These are phyloP conservation scores for Atractiella rhizophila DNA, from an alignment of 768 basidiomycete species.

Conservation along the genomic window DNA sequence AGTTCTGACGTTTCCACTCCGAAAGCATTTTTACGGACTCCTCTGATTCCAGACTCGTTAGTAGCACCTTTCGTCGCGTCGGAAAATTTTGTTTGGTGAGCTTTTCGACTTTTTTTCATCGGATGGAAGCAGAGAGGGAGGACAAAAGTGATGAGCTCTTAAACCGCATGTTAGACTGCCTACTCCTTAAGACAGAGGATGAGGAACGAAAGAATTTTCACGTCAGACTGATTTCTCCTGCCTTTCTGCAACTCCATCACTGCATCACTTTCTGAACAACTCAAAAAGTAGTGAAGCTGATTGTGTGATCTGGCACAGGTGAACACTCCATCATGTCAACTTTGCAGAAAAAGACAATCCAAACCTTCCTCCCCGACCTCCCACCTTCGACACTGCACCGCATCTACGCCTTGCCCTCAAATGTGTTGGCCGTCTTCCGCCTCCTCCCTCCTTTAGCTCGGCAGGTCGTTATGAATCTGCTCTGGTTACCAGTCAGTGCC, in stretches of 20 bases:
- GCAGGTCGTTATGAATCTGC: slow-evolving; percentile 60
- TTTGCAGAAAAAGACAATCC: not conserved
- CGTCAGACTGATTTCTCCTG: slow-evolving; percentile 10
- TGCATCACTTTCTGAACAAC: not conserved
- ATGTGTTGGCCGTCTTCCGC: slow-evolving; percentile 71
- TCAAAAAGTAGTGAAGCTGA: not conserved
- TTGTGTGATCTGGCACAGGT: not conserved
- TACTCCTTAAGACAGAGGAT: not conserved
- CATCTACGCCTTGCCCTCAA: slow-evolving; percentile 60
- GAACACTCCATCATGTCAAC: not conserved
- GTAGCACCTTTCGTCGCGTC: no score
- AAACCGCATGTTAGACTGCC: slow-evolving; percentile 14
- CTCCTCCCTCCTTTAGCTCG: slow-evolving; percentile 52
- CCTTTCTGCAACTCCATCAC: not conserved
- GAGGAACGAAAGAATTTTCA: slow-evolving; percentile 2
- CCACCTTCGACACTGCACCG: slow-evolving; percentile 50
- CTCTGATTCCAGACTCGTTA: no score
- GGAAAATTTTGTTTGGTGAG: no score
- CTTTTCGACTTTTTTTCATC: no score
- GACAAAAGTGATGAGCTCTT: no score
- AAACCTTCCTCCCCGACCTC: slow-evolving; percentile 48
- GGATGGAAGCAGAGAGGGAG: no score
- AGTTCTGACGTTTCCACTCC: no score
- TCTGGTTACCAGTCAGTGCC: slow-evolving; percentile 62
- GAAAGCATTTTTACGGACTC: no score